These are phyloP conservation scores for Cyanophora paradoxa DNA, from an alignment of 78 protist genomes.

Conservation along the genomic window DNA sequence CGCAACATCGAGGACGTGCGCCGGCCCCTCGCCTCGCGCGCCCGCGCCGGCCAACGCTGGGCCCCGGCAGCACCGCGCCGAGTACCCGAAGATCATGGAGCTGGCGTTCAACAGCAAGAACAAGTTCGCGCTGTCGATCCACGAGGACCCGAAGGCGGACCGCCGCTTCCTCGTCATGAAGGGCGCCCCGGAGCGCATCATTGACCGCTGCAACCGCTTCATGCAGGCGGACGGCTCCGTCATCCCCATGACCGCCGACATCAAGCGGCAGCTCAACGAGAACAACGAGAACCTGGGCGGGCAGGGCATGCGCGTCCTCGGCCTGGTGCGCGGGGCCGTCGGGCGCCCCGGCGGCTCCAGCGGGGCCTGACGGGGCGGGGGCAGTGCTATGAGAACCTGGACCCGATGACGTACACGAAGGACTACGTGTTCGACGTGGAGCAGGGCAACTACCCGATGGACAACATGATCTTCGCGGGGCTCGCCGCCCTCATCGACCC, in stretches of 20 bases:
- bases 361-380: background rate
- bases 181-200: constrained; percentile 79
- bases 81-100: constrained; percentile 48
- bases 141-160: constrained; percentile 9
- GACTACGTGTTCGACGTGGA: constrained; percentile 26
- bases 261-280: background rate
- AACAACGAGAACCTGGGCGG: background rate
- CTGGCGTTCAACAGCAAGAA: constrained; percentile 90
- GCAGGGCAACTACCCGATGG: constrained; percentile 10
- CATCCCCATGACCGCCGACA: background rate
- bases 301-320: background rate
- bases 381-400: background rate
- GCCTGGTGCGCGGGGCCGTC: background rate
- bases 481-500: constrained; percentile 92
- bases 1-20: constrained; percentile 7
- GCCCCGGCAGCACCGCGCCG: no score
- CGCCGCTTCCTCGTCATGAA: constrained; percentile 17
- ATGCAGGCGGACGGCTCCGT: constrained; percentile 17
- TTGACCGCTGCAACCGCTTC: constrained; percentile 26
- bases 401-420: constrained; percentile 4
- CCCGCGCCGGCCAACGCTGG: no score
- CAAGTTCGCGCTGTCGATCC: constrained; percentile 73
- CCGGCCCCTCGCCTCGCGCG: no score
- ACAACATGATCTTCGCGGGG: constrained; percentile 74
- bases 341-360: no score